phyloP scores from a whole-genome alignment of 1,284 basidiomycete species.

The Ganoderma leucocontextum region DNA sequence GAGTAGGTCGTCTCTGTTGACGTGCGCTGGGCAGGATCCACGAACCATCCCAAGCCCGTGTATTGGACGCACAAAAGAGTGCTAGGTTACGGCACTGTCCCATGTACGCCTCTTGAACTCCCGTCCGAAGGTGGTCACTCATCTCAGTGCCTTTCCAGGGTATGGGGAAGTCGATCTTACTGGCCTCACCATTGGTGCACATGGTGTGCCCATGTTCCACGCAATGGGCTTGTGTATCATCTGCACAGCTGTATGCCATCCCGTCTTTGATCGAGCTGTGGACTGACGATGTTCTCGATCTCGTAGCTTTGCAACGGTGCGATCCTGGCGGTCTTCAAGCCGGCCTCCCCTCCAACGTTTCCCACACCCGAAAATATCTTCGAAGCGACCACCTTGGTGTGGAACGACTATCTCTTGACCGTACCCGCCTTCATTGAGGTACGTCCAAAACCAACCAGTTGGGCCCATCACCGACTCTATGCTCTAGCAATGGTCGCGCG shows the following conservation, averaged over 20 bases:
- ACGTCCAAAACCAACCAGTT: not conserved
- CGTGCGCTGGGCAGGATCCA: slow-evolving; percentile 18
- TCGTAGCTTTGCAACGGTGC: slow-evolving; percentile 6
- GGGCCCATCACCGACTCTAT: not conserved
- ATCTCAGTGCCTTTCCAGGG: not conserved
- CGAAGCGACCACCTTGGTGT: not conserved
- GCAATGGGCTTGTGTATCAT: slow-evolving; percentile 21
- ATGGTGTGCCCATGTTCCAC: slow-evolving; percentile 27
- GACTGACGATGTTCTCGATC: not conserved
- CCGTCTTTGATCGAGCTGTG: not conserved
- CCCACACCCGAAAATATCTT: slow-evolving; percentile 14
- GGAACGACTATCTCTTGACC: slow-evolving; percentile 6
- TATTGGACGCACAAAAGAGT: slow-evolving; percentile 18
- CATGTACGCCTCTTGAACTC: not conserved
- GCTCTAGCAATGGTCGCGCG: slow-evolving; percentile 15
- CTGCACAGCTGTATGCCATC: not conserved
- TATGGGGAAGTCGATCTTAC: slow-evolving; percentile 6
- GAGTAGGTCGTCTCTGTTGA: not conserved
- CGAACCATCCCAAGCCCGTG: slow-evolving; percentile 32
- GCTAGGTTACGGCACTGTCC: slow-evolving; percentile 4
- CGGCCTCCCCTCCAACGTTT: slow-evolving; percentile 12
- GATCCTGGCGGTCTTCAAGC: slow-evolving; percentile 1
- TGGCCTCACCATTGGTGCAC: slow-evolving; percentile 12
- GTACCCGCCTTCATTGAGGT: slow-evolving; percentile 15
- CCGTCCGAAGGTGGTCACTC: not conserved